phyloP scores from a whole-genome alignment of 2,329 filamentous ascomycete genomes.

The Myriosclerotinia curreyana region DNA sequence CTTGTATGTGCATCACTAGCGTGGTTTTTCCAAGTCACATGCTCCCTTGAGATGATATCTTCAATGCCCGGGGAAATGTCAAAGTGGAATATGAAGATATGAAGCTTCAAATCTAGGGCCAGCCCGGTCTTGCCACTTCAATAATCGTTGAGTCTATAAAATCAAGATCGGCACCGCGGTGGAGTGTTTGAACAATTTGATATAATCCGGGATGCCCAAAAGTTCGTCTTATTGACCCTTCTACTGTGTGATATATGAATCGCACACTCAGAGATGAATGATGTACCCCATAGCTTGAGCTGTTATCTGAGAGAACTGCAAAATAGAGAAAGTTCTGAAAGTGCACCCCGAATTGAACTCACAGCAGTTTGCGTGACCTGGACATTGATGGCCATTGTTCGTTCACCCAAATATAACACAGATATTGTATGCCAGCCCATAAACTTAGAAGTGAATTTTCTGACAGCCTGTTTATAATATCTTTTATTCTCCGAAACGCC shows the following conservation, averaged over 20 bases:
- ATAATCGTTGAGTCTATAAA: not conserved
- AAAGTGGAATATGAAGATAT: not conserved
- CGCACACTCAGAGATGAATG: not conserved
- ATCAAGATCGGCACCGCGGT: not conserved
- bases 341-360: not conserved
- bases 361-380: not conserved
- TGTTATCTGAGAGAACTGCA: not conserved
- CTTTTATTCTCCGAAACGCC: conserved; percentile 27
- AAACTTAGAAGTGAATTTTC: not conserved
- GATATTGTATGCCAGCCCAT: not conserved
- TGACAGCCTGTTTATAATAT: conserved; percentile 15
- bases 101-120: too few relatives aligned
- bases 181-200: not conserved
- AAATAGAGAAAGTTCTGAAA: not conserved
- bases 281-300: not conserved
- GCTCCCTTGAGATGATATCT: not conserved
- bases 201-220: not conserved
- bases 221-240: not conserved
- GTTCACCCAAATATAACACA: conserved; percentile 6
- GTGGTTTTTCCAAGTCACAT: not conserved
- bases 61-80: not conserved
- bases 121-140: not conserved
- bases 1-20: conserved; percentile 13
- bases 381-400: not conserved
- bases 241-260: not conserved